These are phyloP conservation scores for Pichia phayaonensis DNA, from an alignment of 805 yeast genomes.

Conservation along the genomic window DNA sequence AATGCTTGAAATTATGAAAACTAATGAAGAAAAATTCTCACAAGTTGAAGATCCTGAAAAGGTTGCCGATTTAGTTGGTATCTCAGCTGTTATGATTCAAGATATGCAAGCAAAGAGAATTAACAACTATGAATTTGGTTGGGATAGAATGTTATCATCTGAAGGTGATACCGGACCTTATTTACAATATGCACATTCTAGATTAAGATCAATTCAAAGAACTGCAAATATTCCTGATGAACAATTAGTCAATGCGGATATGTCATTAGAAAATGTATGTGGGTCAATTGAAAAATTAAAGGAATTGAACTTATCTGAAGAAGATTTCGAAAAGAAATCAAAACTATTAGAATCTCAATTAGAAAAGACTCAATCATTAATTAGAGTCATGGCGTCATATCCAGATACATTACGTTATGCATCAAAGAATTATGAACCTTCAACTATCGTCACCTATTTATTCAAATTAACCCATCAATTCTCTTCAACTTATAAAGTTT, in stretches of 20 bases:
- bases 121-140: constrained; percentile 91
- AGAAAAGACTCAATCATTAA: constrained; percentile 41
- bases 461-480: constrained; percentile 90
- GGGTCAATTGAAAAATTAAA: constrained; percentile 24
- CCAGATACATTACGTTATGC: constrained; percentile 87
- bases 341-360: constrained; percentile 22
- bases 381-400: constrained; percentile 78
- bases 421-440: constrained; percentile 78
- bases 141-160: constrained; percentile 97
- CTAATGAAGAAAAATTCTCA: constrained; percentile 82
- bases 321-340: constrained; percentile 25
- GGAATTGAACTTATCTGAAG: constrained; percentile 18
- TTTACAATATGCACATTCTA: constrained; percentile 95
- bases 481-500: constrained; percentile 88
- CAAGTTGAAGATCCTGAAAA: constrained; percentile 91
- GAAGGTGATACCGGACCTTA: constrained; percentile 99
- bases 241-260: constrained; percentile 22
- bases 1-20: constrained; percentile 95
- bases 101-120: constrained; percentile 97
- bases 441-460: constrained; percentile 88
- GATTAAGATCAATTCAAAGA: constrained; percentile 91
- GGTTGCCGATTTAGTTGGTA: constrained; percentile 92
- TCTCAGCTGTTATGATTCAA: constrained; percentile 97
- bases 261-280: constrained; percentile 24
- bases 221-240: constrained; percentile 48